These are phyloP conservation scores for Spathaspora gorwiae DNA, from an alignment of 805 yeast genomes.

Conservation along the genomic window DNA sequence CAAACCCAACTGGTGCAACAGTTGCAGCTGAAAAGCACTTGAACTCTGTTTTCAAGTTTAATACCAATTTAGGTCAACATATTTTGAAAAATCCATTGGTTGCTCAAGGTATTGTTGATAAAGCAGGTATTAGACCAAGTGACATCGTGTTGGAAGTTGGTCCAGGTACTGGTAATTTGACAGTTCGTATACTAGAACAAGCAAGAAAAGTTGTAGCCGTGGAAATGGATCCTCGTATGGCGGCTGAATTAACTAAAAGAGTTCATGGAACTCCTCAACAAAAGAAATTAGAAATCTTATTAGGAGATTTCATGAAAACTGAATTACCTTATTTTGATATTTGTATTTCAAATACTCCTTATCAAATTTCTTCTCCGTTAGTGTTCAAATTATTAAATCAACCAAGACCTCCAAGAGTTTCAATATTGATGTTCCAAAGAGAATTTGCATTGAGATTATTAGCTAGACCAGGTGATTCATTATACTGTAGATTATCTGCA, in stretches of 20 bases:
- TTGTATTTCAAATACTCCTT: slow-evolving; percentile 95
- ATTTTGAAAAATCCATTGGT: slow-evolving; percentile 92
- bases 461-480: slow-evolving; percentile 94
- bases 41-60: slow-evolving; percentile 89
- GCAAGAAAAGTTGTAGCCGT: slow-evolving; percentile 94
- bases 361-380: slow-evolving; percentile 94
- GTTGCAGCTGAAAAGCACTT: slow-evolving; percentile 67
- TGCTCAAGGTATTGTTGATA: slow-evolving; percentile 97
- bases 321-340: slow-evolving; percentile 93
- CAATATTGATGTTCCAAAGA: slow-evolving; percentile 95
- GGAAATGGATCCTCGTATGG: slow-evolving; percentile 99
- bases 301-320: slow-evolving; percentile 95
- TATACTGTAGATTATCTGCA: slow-evolving; percentile 90
- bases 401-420: slow-evolving; percentile 91
- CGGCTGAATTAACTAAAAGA: slow-evolving; percentile 95
- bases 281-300: slow-evolving; percentile 82
- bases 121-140: slow-evolving; percentile 87
- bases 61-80: slow-evolving; percentile 96
- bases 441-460: slow-evolving; percentile 91
- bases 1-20: slow-evolving; percentile 47
- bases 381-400: slow-evolving; percentile 88
- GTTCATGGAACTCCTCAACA: slow-evolving; percentile 96
- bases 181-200: slow-evolving; percentile 86
- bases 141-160: slow-evolving; percentile 95
- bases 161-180: slow-evolving; percentile 98